These are phyloP conservation scores for Deakozyma indianensis DNA, from an alignment of 805 yeast genomes.

Conservation along the genomic window DNA sequence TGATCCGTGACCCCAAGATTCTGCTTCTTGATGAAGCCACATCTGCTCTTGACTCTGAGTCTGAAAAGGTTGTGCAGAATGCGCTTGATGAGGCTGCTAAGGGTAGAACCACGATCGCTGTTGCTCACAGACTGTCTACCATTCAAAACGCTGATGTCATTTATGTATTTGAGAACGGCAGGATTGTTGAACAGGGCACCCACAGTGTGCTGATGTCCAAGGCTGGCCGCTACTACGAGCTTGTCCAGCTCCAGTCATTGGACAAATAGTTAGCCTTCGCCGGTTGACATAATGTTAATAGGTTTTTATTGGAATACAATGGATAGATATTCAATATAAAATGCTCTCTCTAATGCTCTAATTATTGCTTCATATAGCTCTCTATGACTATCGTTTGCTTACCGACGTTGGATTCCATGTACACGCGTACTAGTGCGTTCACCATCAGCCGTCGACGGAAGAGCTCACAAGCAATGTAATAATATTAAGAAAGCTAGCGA, in stretches of 20 bases:
- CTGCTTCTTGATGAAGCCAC: slow-evolving; percentile 59
- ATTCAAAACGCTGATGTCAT: slow-evolving; percentile 50
- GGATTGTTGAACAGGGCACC: slow-evolving; percentile 43
- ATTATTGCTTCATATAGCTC: no score
- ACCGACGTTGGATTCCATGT: no score
- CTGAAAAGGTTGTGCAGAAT: slow-evolving; percentile 62
- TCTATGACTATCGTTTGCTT: no score
- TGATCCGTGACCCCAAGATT: slow-evolving; percentile 50
- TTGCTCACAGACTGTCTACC: slow-evolving; percentile 71
- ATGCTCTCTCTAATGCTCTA: neutral
- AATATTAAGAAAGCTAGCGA: no score
- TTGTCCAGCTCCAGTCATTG: slow-evolving; percentile 25
- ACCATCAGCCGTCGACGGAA: no score
- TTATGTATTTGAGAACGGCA: slow-evolving; percentile 46
- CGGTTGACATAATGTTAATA: no score
- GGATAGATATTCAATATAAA: neutral
- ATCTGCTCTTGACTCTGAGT: slow-evolving; percentile 50
- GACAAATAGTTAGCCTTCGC: slow-evolving; percentile 17
- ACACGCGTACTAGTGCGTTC: no score
- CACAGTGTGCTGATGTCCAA: slow-evolving; percentile 32
- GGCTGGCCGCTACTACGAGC: slow-evolving; percentile 25
- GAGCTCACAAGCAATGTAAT: no score
- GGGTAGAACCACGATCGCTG: slow-evolving; percentile 67
- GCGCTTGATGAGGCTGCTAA: slow-evolving; percentile 55
- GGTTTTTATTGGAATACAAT: no score